Evolutionary conservation across 2,329 filamentous ascomycete species (phyloP), one percentile per base, ranked within the genome.

Genomic region (Talaromyces piceae): DNA sequence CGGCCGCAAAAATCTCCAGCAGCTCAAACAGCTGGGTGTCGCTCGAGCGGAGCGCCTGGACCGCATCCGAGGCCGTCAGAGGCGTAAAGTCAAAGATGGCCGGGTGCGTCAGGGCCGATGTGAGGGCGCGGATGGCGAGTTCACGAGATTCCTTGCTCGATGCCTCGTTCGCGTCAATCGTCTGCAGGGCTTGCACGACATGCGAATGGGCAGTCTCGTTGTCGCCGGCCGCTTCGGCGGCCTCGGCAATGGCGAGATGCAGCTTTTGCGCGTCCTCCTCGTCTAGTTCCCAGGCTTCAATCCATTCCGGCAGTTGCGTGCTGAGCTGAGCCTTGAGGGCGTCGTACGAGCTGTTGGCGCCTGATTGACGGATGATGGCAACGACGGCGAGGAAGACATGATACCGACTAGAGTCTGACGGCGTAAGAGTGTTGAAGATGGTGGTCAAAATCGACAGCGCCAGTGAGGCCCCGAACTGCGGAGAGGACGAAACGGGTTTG

Each of bases 1-100:
- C 91, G 64, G 93, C 87, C 60, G 88, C 87, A 73, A 97, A 96
- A 65, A 97, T 88, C 64, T 96, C 91, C 51, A 98, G 86, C 31
- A 98, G 82, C 73, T 97, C 89, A 62, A 88, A 91, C 73, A 91
- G 88, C 58, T 87, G 78, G 54, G 87, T 81, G 66, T 96, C 87
- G 47, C 87, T 88, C 64, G 91, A 86, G 67, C 84, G 83, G 46
- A 98, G 84, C 13, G 88, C 87, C 73, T 96, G 90, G 57, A 98
- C 82, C 58, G 86, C 85, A 65, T 87, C 83, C 57, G 85, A 80
- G 33, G 78, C 77, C 47, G 82, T 85, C 60, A 88, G 73, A 60
- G 87, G 82, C 59, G 85, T 82, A 73, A 88, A 88, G 71, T 87
- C 84, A 70, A 82, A 87, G 67, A 87, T 82, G 51, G 75, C 74